Base-by-base conservation (phyloP, 345 rosid genomes). In the Pelargonium nanum region DNA sequence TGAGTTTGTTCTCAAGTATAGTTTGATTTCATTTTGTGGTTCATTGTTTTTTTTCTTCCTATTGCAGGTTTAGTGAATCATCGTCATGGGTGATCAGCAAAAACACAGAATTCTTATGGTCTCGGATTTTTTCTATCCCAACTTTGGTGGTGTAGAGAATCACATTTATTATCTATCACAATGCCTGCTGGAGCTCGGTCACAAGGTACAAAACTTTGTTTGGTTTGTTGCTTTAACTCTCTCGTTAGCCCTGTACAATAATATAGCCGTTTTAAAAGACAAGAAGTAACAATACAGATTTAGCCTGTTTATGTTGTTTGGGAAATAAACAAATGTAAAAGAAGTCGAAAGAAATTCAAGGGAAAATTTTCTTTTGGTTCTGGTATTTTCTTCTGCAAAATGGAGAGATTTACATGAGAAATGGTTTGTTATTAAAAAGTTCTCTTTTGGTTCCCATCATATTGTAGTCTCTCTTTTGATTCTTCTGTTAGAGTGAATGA, bases 111-210 rank as follows among this genome's bases (percentile, higher is more conserved):
- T 93, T 68, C 73, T 93, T 67, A 89, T 93, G 96, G 95, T 86
- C 56, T 93, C 97, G 22, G 97, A 93, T 78, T 89, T 93, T 78
- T 89, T 87, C 86, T 93, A 80, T 75, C 97, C 99, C 8, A 93
- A 89, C 75, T 87, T 93, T 54, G 96, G 97, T 56, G 99, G 99
- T 52, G 99, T 93, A 1, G 97, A 93, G 74, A 85, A 72, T 75
- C 97, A 93, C 75, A 84, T 93, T 55, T 93, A 89, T 60, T 93
- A 81, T 69, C 82, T 93, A 34, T 93, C 97, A 28, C 99, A 89
- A 61, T 93, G 97, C 79, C 74, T 89, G 56, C 70, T 93, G 63
- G 78, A 87, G 79, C 96, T 87, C 60, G 96, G 97, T 24, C 97
- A 87, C 83, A 93, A 87, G 97, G 99, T 93, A 52, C 74, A 74